These are phyloP conservation scores for Cokeromyces recurvatus DNA, from an alignment of 371 early-diverging fungal species.

Conservation along the genomic window DNA sequence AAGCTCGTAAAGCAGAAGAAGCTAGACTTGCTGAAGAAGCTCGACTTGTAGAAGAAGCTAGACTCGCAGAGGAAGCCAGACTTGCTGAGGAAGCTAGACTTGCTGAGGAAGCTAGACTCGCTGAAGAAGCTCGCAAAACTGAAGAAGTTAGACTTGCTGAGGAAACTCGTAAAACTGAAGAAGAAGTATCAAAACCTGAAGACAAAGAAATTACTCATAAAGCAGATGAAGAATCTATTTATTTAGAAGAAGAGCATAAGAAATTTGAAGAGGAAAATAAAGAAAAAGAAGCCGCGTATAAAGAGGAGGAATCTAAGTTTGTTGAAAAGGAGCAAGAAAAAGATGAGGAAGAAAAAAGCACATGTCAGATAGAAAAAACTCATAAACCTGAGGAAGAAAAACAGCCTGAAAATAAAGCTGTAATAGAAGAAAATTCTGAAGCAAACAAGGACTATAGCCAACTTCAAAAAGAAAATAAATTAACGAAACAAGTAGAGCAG, in stretches of 20 bases:
- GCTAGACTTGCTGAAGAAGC: too few species aligned
- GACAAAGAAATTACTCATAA: neutral
- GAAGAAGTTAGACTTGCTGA: neutral
- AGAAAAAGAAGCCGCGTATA: too few species aligned
- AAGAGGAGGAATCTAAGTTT: too few species aligned
- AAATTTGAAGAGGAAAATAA: neutral
- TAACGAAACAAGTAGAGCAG: too few species aligned
- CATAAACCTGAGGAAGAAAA: too few species aligned
- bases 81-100: neutral
- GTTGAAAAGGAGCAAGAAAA: too few species aligned
- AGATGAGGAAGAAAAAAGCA: too few species aligned
- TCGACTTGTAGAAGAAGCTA: neutral
- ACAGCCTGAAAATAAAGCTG: too few species aligned
- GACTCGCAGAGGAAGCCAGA: neutral
- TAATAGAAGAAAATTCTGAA: too few species aligned
- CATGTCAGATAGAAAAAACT: too few species aligned
- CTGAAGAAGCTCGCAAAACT: neutral
- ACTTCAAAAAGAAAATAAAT: too few species aligned
- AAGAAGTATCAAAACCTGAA: neutral
- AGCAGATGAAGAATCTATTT: conserved; percentile 4
- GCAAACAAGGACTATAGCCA: too few species aligned
- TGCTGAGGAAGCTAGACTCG: neutral
- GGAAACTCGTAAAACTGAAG: neutral
- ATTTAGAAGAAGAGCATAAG: neutral
- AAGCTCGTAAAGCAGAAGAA: neutral